These are phyloP conservation scores for Pseudopyrenochaeta lycopersici DNA, from an alignment of 2,329 filamentous ascomycete species.

Conservation along the genomic window DNA sequence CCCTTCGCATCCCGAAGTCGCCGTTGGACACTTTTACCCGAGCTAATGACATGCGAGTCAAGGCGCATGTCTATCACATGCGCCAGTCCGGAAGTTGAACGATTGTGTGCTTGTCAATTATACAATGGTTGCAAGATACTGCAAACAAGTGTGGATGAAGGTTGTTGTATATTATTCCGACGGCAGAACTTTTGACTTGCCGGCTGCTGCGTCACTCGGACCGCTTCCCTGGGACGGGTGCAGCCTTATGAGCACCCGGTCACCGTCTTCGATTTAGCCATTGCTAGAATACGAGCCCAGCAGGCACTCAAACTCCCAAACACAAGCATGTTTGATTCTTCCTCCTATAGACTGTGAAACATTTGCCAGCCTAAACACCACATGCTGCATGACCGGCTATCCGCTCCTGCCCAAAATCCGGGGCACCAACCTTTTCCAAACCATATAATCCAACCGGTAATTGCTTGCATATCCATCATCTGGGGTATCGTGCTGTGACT, in stretches of 20 bases:
- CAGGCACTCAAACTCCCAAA: conserved; percentile 4
- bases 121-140: conserved; percentile 8
- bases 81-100: background rate
- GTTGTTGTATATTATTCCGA: conserved; percentile 14
- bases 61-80: conserved; percentile 18
- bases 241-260: conserved; percentile 17
- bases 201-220: conserved; percentile 21
- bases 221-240: conserved; percentile 15
- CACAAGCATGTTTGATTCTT: conserved; percentile 3
- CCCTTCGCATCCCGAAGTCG: conserved; percentile 3
- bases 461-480: conserved; percentile 10
- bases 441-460: background rate
- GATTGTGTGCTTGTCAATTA: conserved; percentile 3
- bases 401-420: conserved; percentile 4
- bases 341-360: conserved; percentile 4
- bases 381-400: conserved; percentile 5
- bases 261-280: conserved; percentile 20
- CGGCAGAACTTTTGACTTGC: conserved; percentile 13
- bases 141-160: background rate
- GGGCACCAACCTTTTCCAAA: conserved; percentile 5
- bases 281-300: conserved; percentile 2
- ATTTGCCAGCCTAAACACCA: conserved; percentile 16
- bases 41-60: conserved; percentile 11
- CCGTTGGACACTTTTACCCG: conserved; percentile 17
- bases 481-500: conserved; percentile 26